These are phyloP conservation scores for Fusarium begoniae DNA, from an alignment of 2,329 filamentous ascomycete species.

Conservation along the genomic window DNA sequence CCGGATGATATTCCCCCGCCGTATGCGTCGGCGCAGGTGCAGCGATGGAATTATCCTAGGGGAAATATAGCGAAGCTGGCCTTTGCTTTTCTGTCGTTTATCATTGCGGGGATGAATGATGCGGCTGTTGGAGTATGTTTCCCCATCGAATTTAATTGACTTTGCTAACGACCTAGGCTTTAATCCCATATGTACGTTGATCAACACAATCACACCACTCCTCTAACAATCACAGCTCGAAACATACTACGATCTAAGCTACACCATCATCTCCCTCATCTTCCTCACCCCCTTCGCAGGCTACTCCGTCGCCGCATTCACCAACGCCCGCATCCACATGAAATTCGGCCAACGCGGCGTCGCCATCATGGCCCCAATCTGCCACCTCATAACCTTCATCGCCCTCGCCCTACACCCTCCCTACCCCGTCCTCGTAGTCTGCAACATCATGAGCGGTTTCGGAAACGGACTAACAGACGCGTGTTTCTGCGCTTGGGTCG, in stretches of 20 bases:
- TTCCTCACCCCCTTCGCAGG: constrained; percentile 72
- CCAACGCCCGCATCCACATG: constrained; percentile 69
- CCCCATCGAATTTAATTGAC: accelerated
- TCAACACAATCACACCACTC: accelerated
- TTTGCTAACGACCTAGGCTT: constrained; percentile 19
- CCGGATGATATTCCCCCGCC: constrained; percentile 35
- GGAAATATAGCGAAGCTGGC: constrained; percentile 45
- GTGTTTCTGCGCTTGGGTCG: constrained; percentile 61
- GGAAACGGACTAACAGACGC: constrained; percentile 71
- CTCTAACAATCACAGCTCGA: constrained; percentile 57
- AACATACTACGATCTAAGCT: constrained; percentile 67
- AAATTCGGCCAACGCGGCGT: constrained; percentile 72
- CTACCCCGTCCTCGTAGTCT: constrained; percentile 69
- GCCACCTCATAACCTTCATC: constrained; percentile 69
- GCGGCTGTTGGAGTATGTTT: constrained; percentile 64
- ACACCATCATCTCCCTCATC: constrained; percentile 69
- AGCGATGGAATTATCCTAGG: constrained; percentile 51
- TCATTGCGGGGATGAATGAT: constrained; percentile 71
- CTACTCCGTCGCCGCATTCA: constrained; percentile 68
- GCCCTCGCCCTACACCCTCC: constrained; percentile 70
- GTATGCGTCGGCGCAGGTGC: constrained; percentile 40
- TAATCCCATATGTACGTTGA: constrained; percentile 38
- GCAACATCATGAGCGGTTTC: constrained; percentile 71
- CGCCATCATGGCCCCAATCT: constrained; percentile 67
- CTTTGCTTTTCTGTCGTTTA: constrained; percentile 65